phyloP scores from a whole-genome alignment of 192 early-diverging fungal genomes.

The Linnemannia schmuckeri region DNA sequence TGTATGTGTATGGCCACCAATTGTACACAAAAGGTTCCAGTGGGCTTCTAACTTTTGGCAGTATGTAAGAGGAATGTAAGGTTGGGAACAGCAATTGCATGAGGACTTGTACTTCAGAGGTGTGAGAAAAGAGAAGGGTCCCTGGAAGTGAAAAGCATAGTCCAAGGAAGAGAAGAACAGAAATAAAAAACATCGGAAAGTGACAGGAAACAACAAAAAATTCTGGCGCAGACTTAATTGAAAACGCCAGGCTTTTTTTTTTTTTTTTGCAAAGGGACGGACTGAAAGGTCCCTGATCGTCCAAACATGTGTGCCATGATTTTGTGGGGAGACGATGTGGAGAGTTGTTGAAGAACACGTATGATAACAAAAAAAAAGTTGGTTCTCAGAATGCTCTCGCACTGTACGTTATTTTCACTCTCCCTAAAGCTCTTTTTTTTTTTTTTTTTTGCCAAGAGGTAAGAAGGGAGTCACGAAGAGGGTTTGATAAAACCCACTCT shows the following conservation, averaged over 20 bases:
- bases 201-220: not conserved
- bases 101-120: not conserved
- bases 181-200: not conserved
- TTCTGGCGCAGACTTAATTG: not conserved
- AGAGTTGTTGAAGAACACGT: not conserved
- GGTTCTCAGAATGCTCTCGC: not conserved
- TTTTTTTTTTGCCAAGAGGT: not conserved
- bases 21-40: too few relatives aligned
- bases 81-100: not conserved
- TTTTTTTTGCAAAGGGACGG: not conserved
- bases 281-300: not conserved
- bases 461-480: not conserved
- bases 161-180: not conserved
- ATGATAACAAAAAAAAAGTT: not conserved
- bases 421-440: not conserved
- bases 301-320: conserved; percentile 1
- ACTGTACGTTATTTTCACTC: not conserved
- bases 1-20: too few relatives aligned
- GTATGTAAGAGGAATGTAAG: too few relatives aligned
- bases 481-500: not conserved
- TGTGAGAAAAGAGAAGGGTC: not conserved
- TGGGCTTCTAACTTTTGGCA: too few relatives aligned
- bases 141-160: not conserved
- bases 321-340: conserved; percentile 3
- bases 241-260: not conserved